Evolutionary conservation across 2,329 filamentous ascomycete genomes (phyloP).

Genomic region (Colletotrichum horii): DNA sequence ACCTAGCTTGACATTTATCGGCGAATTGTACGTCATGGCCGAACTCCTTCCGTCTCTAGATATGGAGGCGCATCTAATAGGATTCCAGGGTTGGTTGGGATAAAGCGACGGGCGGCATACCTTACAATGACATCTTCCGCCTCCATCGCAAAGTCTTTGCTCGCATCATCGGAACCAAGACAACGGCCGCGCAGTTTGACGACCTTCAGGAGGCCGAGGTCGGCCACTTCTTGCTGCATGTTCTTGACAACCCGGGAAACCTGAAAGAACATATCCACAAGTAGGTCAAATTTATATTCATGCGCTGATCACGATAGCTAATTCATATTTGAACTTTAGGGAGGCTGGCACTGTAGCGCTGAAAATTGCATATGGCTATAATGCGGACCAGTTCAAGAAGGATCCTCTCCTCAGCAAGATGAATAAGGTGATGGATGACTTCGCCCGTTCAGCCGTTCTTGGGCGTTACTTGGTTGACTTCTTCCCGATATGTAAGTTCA

Average conservation of each 20-base stretch:
- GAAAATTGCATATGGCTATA: conserved; percentile 22
- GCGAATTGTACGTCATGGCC: conserved; percentile 36
- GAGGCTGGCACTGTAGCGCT: not conserved
- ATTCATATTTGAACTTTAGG: conserved; percentile 25
- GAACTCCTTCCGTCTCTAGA: not conserved
- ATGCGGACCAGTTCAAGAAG: conserved; percentile 2
- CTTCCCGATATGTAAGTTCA: not conserved
- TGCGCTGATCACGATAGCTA: not conserved
- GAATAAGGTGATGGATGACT: conserved; percentile 3
- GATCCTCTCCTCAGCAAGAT: conserved; percentile 18
- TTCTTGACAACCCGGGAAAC: conserved; percentile 40
- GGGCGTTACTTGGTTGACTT: conserved; percentile 17
- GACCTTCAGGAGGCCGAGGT: conserved; percentile 47
- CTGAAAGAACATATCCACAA: conserved; percentile 45
- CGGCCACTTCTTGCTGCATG: conserved; percentile 44
- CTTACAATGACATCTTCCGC: conserved; percentile 40
- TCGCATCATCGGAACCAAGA: conserved; percentile 47
- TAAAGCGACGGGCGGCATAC: conserved; percentile 35
- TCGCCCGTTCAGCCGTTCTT: conserved; percentile 8
- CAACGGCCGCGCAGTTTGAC: conserved; percentile 41
- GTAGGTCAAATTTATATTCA: conserved; percentile 12
- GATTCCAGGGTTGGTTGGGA: conserved; percentile 37
- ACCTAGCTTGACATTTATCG: conserved; percentile 33
- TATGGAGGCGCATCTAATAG: not conserved
- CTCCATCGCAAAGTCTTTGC: conserved; percentile 49